Conservation (phyloP, 2,329 filamentous ascomycete genomes). For the Fusarium phyllophilum region DNA sequence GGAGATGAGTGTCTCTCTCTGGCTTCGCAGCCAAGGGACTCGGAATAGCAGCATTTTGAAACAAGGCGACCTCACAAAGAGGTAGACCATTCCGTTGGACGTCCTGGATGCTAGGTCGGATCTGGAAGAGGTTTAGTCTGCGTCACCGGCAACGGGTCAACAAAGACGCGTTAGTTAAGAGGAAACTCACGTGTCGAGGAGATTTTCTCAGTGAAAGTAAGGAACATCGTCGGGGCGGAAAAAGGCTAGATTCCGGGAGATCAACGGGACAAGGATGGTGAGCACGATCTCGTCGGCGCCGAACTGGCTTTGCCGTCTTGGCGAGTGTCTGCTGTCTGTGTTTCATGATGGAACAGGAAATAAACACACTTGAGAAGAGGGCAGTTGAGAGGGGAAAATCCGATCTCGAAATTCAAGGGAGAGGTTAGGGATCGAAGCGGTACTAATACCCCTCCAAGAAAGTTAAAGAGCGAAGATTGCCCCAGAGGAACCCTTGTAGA, state of each 20-base stretch:
- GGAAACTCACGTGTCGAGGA: conserved; percentile 5
- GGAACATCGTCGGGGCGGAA: conserved; percentile 18
- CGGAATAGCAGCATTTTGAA: conserved; percentile 8
- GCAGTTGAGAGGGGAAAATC: not conserved
- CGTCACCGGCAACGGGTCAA: not conserved
- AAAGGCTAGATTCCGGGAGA: conserved; percentile 7
- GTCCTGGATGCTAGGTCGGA: conserved; percentile 6
- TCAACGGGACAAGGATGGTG: not conserved
- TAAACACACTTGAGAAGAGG: not conserved
- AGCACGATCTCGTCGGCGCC: conserved; percentile 7
- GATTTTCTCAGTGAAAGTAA: not conserved
- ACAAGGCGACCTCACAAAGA: conserved; percentile 9
- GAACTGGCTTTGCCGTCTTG: conserved; percentile 1
- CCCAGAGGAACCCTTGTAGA: conserved; percentile 9
- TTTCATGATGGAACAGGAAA: not conserved
- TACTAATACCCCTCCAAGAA: conserved; percentile 18
- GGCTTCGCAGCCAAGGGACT: not conserved
- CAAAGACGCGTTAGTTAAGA: not conserved
- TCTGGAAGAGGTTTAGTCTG: not conserved
- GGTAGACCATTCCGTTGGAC: conserved; percentile 1
- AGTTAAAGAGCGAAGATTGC: not conserved
- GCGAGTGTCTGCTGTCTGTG: conserved; percentile 2
- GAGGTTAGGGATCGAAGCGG: not conserved
- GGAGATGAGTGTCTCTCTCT: not conserved
- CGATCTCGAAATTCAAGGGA: conserved; percentile 8